Evolutionary conservation across 2,329 filamentous ascomycete species (phyloP), one percentile per base, ranked within the genome.

Genomic region (Alternaria rosae): DNA sequence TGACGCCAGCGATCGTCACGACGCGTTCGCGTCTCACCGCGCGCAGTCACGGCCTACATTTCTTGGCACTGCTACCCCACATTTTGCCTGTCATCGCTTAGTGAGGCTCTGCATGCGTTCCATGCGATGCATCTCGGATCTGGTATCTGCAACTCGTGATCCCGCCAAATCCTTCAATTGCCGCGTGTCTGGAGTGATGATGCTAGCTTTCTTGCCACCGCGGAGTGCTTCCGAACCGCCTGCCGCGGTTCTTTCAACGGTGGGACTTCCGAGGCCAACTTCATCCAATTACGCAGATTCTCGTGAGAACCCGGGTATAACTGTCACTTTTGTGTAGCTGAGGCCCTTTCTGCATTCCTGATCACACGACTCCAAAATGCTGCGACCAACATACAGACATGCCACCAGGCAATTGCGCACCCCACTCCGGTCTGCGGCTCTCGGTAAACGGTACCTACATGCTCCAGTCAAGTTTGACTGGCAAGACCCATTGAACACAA

Each of bases 401-500:
- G 78, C 71, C 70, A 75, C 70, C 64, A 79, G 78, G 79, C 82
- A 79, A 77, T 78, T 79, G 64, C 73, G 54, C 47, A 51, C 70
- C 59, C 50, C 70, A 51, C 60, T 64, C 50, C 76, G 71, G 65
- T 69, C 65, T 63, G 73, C 72, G 66, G 59, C 62, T 56, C 61
- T 73, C 62, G 74, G 73, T 66, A 81, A 76, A 54, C 80, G 82
- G 47, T 72, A 80, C 74, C 73, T 80, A 15, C 80, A 79, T 64
- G 73, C 82, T 32, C 80, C 82, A 28, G 78, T 79, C 25, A 57
- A 79, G 5, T 98, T 97, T 79, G 89, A 97, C 79, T 99, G 95
- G 94, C 87, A 95, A 78, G 95, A 99, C 76, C 94, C 95, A 20
- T 84, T 99, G 61, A 86, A 86, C 25, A 85, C 90, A 35, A 89